Conservation (phyloP, 1,139 yeast species). For the Yamadazyma aaseri region DNA sequence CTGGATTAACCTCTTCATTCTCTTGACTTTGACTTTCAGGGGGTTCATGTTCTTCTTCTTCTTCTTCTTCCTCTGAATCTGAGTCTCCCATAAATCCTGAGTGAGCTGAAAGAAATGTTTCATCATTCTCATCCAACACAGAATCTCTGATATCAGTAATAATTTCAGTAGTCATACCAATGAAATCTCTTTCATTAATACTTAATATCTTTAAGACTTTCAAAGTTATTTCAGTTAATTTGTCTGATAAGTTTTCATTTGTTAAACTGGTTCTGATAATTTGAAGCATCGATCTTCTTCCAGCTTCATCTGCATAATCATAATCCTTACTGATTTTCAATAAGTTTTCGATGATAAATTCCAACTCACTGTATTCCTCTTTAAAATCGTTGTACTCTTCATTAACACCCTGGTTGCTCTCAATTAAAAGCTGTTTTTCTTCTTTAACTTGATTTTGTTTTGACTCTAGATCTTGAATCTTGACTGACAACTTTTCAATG, state of each 20-base stretch:
- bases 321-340: constrained; percentile 65
- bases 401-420: constrained; percentile 13
- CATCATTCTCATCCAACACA: constrained; percentile 44
- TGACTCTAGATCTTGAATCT: constrained; percentile 7
- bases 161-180: constrained; percentile 81
- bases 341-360: constrained; percentile 75
- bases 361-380: constrained; percentile 54
- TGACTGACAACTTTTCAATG: constrained; percentile 5
- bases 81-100: constrained; percentile 31
- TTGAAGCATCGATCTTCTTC: constrained; percentile 78
- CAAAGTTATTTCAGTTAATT: constrained; percentile 56
- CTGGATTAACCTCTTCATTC: constrained; percentile 24
- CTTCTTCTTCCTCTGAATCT: constrained; percentile 23
- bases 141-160: constrained; percentile 82
- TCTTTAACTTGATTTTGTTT: constrained; percentile 5
- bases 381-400: constrained; percentile 23
- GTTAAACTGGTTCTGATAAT: constrained; percentile 63
- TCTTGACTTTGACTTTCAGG: constrained; percentile 11
- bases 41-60: constrained; percentile 17
- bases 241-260: constrained; percentile 53
- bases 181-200: constrained; percentile 78
- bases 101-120: constrained; percentile 58
- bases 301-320: constrained; percentile 90
- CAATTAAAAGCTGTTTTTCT: constrained; percentile 8
- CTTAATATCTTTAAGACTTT: constrained; percentile 70